Evolutionary conservation across 169 alveolate species (phyloP).

Genomic region (Eimeria zaria): DNA sequence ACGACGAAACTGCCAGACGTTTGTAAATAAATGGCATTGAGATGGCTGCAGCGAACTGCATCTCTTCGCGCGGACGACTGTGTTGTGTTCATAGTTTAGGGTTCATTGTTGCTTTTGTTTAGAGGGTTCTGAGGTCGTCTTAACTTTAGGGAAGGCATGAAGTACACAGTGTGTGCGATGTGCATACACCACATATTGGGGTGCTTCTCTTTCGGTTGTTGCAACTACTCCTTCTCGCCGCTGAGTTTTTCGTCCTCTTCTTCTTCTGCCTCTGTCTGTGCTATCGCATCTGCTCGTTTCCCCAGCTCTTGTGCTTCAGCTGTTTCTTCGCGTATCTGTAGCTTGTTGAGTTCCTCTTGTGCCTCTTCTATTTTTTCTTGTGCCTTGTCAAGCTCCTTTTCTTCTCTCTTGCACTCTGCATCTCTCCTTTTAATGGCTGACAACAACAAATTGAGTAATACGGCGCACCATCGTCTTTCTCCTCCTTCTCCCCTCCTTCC

Average conservation of each 20-base stretch:
- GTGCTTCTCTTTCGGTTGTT: neutral
- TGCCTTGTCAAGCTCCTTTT: conserved; percentile 62
- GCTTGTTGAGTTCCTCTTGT: conserved; percentile 36
- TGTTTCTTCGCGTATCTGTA: neutral
- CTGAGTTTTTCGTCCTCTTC: conserved; percentile 33
- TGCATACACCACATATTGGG: neutral
- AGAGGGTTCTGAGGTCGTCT: neutral
- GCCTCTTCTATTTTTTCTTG: conserved; percentile 44
- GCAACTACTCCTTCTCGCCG: conserved; percentile 9
- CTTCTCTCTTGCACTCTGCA: conserved; percentile 32
- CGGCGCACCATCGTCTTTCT: neutral
- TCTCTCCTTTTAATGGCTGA: neutral
- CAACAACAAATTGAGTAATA: neutral
- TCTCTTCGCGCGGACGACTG: neutral
- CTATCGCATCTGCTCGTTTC: neutral
- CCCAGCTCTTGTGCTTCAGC: conserved; percentile 5
- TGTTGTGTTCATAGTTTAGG: neutral
- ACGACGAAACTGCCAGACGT: too few species aligned
- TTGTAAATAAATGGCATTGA: too few species aligned
- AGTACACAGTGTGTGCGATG: neutral
- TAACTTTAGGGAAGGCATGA: neutral
- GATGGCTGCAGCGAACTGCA: neutral
- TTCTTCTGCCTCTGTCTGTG: conserved; percentile 46
- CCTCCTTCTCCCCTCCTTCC: conserved; percentile 5
- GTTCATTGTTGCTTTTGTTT: neutral